A percentile compares a stretch with the other conserved stretches of the same genome.
phyloP scores from a whole-genome alignment of 2,329 filamentous ascomycete genomes.

The Aspergillus oerlinghausenensis region DNA sequence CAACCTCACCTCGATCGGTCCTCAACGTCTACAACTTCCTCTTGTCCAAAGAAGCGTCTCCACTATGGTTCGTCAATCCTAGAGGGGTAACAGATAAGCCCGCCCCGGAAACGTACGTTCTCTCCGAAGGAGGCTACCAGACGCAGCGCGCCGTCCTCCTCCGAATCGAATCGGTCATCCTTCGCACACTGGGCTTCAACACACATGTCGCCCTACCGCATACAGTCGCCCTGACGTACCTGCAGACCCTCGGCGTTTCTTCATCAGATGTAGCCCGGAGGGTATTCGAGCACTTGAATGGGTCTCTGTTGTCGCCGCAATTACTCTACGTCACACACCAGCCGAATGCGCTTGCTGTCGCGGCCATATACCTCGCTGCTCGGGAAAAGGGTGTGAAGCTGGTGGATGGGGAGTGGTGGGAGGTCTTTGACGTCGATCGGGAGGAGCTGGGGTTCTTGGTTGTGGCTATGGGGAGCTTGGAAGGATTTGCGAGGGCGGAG shows the following conservation, averaged over 20 bases:
- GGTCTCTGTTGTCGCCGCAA: slow-evolving; percentile 79
- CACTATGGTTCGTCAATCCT: slow-evolving; percentile 43
- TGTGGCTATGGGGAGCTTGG: slow-evolving; percentile 75
- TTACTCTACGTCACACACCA: slow-evolving; percentile 89
- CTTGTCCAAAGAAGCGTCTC: slow-evolving; percentile 54
- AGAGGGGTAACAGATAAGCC: slow-evolving; percentile 24
- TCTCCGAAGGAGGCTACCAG: slow-evolving; percentile 69
- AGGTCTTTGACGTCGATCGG: slow-evolving; percentile 91
- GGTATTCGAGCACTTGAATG: slow-evolving; percentile 76
- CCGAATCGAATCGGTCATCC: slow-evolving; percentile 69
- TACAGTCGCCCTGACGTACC: slow-evolving; percentile 80
- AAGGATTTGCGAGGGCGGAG: slow-evolving; percentile 62
- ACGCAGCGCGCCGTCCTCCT: slow-evolving; percentile 61
- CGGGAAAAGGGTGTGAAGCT: slow-evolving; percentile 71
- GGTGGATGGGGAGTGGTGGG: slow-evolving; percentile 89
- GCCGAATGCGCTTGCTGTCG: slow-evolving; percentile 76
- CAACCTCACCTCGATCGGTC: slow-evolving; percentile 72
- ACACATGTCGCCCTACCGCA: slow-evolving; percentile 83
- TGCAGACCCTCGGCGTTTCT: slow-evolving; percentile 78
- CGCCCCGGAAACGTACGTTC: slow-evolving; percentile 58
- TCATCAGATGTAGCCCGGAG: slow-evolving; percentile 56
- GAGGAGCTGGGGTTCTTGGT: slow-evolving; percentile 93
- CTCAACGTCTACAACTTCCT: slow-evolving; percentile 84
- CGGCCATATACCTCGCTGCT: slow-evolving; percentile 85
- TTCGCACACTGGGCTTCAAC: slow-evolving; percentile 73